A percentile compares a stretch with the other conserved stretches of the same genome.
Conservation (phyloP, 768 basidiomycete genomes). For the Podaxis pistillaris region DNA sequence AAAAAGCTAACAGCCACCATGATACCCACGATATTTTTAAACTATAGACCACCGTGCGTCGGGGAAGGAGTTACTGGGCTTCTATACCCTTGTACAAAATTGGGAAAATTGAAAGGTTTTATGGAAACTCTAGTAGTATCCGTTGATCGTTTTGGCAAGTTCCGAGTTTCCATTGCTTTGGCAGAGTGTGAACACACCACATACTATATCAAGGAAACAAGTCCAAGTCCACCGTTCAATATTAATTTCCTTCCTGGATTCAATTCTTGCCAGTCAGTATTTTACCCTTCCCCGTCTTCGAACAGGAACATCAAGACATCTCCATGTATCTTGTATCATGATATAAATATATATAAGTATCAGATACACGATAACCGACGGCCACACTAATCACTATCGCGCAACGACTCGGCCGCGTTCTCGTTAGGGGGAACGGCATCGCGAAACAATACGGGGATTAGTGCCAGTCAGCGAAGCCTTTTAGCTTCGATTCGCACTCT, state of each 20-base stretch:
- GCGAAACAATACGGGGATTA: too few species aligned
- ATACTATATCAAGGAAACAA: neutral
- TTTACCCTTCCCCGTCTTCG: neutral
- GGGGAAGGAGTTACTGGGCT: neutral
- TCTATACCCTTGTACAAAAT: neutral
- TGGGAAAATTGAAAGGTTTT: neutral
- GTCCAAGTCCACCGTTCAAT: neutral
- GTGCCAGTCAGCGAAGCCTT: neutral
- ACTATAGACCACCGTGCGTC: neutral
- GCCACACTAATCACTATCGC: neutral
- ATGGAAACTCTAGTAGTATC: too few species aligned
- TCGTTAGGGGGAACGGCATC: too few species aligned
- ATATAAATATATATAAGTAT: neutral
- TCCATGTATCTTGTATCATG: neutral
- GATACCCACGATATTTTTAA: neutral
- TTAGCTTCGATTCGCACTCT: neutral
- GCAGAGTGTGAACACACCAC: too few species aligned
- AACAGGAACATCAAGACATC: neutral
- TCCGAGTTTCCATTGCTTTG: too few species aligned
- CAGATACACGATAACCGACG: neutral
- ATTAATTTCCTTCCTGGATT: neutral
- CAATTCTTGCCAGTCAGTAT: neutral
- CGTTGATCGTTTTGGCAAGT: too few species aligned
- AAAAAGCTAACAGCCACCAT: neutral
- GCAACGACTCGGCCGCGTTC: neutral